Evolutionary conservation across 73 alveolate genomes (phyloP), one percentile per base, ranked within the genome.

Genomic region (Paramecium sonneborni): DNA sequence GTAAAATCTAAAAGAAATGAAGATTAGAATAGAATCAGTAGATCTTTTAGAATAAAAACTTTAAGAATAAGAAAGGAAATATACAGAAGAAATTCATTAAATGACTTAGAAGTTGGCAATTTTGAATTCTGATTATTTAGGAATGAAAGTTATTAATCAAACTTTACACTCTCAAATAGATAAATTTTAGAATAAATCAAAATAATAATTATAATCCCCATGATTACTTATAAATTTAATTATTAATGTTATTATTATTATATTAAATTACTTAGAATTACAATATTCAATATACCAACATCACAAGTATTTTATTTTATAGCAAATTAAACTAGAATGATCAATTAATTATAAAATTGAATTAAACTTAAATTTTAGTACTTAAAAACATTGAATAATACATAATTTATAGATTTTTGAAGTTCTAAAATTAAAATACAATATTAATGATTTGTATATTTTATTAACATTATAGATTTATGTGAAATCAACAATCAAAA

Each of bases 41-140:
- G 68, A 52, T 52, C 6, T 2, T n/a, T 52, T 52, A 18, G 68
- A 52, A 21, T 52, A n/a, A 52, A 52, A 8, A 52, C 68, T 52
- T 18, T 3, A n/a, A n/a, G 68, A 52, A 18, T 52, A 52, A 52
- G 68, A 52, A 23, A 6, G 4, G 5, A 52, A 23, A 9, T 52
- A 52, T 21, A 3, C 1, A 18, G 68, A 52, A 9, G 84, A 62
- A 28, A 62, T 62, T 26, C 23, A 62, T 11, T 23, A 26, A 14
- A 11, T 26, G 10, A 12, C 3, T 30, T 12, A 62, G 28, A 62
- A n/a, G 24, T 62, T 62, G 44, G 46, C 84, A 62, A 62, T 14
- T 14, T 4, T 62, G 44, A 62, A 62, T 62, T 62, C 84, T 62
- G 84, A 62, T 62, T 62, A 62, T 62, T 62, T 62, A 26, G 84